Evolutionary conservation across 768 basidiomycete genomes (phyloP).

Genomic region (Suillus subluteus): DNA sequence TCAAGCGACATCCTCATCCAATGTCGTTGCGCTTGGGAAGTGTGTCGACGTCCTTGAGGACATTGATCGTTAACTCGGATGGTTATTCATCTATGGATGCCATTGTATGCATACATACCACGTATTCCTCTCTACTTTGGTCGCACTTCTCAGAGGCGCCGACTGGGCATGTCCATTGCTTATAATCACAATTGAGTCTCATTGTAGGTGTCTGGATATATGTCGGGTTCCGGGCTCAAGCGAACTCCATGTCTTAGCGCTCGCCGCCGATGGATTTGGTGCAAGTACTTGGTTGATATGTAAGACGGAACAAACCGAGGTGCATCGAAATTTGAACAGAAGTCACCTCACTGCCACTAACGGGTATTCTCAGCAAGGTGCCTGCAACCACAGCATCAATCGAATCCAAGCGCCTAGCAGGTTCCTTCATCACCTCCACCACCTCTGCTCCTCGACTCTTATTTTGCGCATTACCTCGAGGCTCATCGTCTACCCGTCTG

Average conservation of each 20-base stretch:
- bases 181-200: no score
- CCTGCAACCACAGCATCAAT: not conserved
- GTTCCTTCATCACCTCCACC: not conserved
- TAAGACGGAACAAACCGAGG: not conserved
- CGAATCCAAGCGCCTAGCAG: not conserved
- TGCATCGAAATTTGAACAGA: not conserved
- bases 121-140: not conserved
- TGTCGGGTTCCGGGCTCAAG: no score
- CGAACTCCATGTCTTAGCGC: not conserved
- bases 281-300: not conserved
- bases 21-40: constrained; percentile 45
- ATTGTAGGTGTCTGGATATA: no score
- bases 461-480: not conserved
- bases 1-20: constrained; percentile 69
- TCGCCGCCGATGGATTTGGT: not conserved
- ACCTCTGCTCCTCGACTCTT: not conserved
- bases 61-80: not conserved
- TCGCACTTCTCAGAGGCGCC: not conserved
- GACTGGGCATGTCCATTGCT: not conserved
- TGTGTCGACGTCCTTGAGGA: not conserved
- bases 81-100: not conserved
- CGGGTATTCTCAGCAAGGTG: not conserved
- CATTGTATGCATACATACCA: not conserved
- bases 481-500: not conserved
- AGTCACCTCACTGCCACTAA: not conserved